Evolutionary conservation across 805 yeast species (phyloP).

Genomic region (Yueomyces sinensis): DNA sequence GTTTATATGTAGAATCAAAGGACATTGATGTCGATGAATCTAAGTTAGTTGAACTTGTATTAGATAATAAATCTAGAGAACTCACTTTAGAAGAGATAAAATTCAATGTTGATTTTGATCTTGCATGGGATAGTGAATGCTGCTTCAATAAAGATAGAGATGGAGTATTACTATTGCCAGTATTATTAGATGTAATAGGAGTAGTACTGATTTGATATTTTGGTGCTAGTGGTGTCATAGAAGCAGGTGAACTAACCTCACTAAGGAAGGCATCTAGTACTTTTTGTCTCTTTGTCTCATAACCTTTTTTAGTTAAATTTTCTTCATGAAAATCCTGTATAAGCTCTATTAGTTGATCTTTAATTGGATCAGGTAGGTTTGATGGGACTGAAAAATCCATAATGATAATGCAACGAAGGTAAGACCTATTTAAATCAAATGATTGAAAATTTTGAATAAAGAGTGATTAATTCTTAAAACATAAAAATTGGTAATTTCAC

Average conservation of each 20-base stretch:
- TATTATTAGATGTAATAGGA: background rate
- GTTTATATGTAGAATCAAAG: conserved; percentile 10
- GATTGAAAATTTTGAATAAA: too few relatives aligned
- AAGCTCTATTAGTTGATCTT: conserved; percentile 29
- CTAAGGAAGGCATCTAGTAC: conserved; percentile 6
- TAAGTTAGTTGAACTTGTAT: conserved; percentile 13
- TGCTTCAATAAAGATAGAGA: background rate
- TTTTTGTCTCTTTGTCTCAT: conserved; percentile 37
- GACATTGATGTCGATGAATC: conserved; percentile 22
- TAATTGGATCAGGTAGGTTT: conserved; percentile 25
- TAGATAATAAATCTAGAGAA: conserved; percentile 1
- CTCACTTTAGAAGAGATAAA: conserved; percentile 3
- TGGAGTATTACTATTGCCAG: background rate
- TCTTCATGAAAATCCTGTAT: conserved; percentile 49
- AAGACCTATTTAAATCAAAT: too few relatives aligned
- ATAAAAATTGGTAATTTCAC: too few relatives aligned
- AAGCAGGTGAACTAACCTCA: background rate
- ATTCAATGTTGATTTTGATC: conserved; percentile 16
- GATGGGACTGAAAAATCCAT: conserved; percentile 40
- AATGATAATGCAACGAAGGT: too few relatives aligned
- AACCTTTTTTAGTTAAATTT: conserved; percentile 62
- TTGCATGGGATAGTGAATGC: conserved; percentile 17
- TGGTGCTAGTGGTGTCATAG: background rate
- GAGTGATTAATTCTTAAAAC: too few relatives aligned
- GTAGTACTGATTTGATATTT: background rate